Evolutionary conservation across 805 yeast genomes (phyloP), one percentile per base, ranked within the genome.

Genomic region (Sugiyamaella valdiviana): DNA sequence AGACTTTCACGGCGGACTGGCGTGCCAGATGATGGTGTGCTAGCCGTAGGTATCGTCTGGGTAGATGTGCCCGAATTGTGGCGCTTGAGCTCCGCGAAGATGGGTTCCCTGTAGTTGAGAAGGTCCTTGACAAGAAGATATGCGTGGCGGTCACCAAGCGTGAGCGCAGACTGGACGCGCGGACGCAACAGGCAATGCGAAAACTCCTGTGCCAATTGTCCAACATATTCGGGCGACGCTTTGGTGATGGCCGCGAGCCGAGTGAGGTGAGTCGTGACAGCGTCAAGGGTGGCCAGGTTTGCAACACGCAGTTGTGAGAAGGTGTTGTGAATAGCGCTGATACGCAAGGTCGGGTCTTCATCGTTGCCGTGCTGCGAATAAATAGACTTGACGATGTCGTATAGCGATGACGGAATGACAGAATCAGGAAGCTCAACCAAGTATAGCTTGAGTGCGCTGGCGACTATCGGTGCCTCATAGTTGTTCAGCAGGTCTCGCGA

Each of bases 371-470:
- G 75, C 59, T 78, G 66, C 59, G 72, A 57, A 63, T 87, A 88
- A 44, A 88, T 71, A 1, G 85, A 76, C 62, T 79, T 80, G 56
- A 87, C 71, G 36, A 83, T 68, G 55, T 85, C 93, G 60, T 81
- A 83, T 51, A 77, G 69, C 42, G 76, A 77, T 49, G 75, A 70
- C 1, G 91, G 80, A 3, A 88, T 75, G 38, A 87, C 63, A 2
- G 93, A 82, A 52, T 82, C 87, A 0, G 95, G 95, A 41, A 87
- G 71, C 62, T 88, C 95, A 61, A 86, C 69, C 23, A 87, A 67
- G 64, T 84, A 87, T 32, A 86, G 71, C 61, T 85, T 83, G 55
- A 87, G 71, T 2, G 80, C 80, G 57, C 82, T 78, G 3, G 89
- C 83, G 7, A 84, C 76, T 0, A 79, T 74, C 42, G 79, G 74